A percentile compares a stretch with the other conserved stretches of the same genome.
Evolutionary conservation across 2,329 filamentous ascomycete genomes (phyloP).

Genomic region (Helotiales sp.): DNA sequence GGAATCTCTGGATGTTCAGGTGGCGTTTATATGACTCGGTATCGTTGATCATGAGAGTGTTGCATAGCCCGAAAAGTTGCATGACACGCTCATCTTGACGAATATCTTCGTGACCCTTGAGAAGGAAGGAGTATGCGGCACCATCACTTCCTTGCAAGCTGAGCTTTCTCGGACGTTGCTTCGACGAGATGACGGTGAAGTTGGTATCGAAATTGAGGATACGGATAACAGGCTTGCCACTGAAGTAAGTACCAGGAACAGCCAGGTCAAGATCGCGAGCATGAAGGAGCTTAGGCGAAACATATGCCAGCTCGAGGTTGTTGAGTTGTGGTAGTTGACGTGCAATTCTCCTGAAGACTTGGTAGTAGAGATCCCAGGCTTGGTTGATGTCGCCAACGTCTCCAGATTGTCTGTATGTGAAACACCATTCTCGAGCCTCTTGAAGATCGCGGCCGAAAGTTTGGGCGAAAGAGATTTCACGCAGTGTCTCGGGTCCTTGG

Average conservation of each 20-base stretch:
- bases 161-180: conserved; percentile 90
- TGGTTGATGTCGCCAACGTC: conserved; percentile 95
- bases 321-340: conserved; percentile 92
- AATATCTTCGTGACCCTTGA: conserved; percentile 99
- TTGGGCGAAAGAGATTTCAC: conserved; percentile 96
- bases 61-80: conserved; percentile 97
- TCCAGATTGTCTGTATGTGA: conserved; percentile 82
- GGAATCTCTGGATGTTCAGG: conserved; percentile 92
- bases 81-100: conserved; percentile 98
- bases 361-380: conserved; percentile 99
- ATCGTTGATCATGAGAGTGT: conserved; percentile 90
- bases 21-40: conserved; percentile 97
- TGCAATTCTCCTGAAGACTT: conserved; percentile 94
- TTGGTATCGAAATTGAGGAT: conserved; percentile 91
- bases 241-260: conserved; percentile 92
- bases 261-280: conserved; percentile 86
- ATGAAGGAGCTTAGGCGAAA: conserved; percentile 88
- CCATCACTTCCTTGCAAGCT: conserved; percentile 89
- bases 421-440: conserved; percentile 95
- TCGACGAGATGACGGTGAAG: conserved; percentile 91
- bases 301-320: conserved; percentile 91
- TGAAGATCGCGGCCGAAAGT: conserved; percentile 94
- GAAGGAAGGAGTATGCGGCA: conserved; percentile 78
- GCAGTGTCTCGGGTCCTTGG: conserved; percentile 84
- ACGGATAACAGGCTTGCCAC: conserved; percentile 72